phyloP scores from a whole-genome alignment of 305 asterid genomes.

The Rubia tinctorum region DNA sequence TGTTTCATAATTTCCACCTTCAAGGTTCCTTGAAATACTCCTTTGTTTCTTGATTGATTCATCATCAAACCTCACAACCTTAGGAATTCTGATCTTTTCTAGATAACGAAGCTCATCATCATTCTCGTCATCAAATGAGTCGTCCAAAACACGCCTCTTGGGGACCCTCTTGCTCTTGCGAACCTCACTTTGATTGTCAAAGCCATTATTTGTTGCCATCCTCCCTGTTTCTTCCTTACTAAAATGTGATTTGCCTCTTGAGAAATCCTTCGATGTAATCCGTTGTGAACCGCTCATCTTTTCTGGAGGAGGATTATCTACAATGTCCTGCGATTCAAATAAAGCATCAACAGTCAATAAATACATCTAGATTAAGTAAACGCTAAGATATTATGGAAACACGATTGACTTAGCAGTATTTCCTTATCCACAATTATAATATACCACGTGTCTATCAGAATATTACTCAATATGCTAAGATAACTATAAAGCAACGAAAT shows the following conservation, averaged over 20 bases:
- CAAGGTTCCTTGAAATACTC: conserved; percentile 29
- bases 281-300: conserved; percentile 60
- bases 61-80: conserved; percentile 43
- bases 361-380: conserved; percentile 28
- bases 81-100: conserved; percentile 77
- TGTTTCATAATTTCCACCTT: conserved; percentile 42
- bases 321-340: conserved; percentile 53
- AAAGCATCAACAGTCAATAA: conserved; percentile 10
- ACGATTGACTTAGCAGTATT: conserved; percentile 13
- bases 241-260: conserved; percentile 41
- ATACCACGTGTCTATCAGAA: conserved; percentile 7
- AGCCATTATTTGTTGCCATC: conserved; percentile 30
- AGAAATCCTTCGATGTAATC: conserved; percentile 52
- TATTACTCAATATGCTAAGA: not conserved
- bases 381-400: conserved; percentile 34
- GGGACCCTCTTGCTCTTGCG: conserved; percentile 88
- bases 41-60: conserved; percentile 46
- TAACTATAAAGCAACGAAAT: not conserved
- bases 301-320: conserved; percentile 41
- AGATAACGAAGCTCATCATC: conserved; percentile 90
- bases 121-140: conserved; percentile 57
- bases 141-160: conserved; percentile 65
- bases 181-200: conserved; percentile 52
- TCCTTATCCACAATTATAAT: not conserved
- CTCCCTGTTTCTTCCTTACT: conserved; percentile 54